Evolutionary conservation across 495 filamentous ascomycete genomes (phyloP).

Genomic region (Cercophora samala): DNA sequence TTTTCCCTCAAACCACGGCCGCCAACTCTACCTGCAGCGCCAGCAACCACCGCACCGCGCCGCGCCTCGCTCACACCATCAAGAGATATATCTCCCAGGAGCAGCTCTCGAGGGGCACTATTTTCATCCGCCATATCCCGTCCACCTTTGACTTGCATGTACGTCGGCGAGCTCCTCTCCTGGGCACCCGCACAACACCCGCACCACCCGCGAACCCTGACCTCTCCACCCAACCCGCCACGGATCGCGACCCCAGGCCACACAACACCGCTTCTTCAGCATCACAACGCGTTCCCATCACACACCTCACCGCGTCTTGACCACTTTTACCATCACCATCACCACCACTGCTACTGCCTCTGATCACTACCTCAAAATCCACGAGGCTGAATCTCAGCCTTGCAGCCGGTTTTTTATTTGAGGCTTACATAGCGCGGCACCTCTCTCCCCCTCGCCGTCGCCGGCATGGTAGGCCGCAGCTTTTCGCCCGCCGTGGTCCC

Average conservation of each 20-base stretch:
- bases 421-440: constrained; percentile 23
- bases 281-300: constrained; percentile 29
- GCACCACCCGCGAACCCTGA: constrained; percentile 22
- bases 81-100: constrained; percentile 4
- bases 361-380: constrained; percentile 13
- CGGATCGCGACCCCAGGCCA: constrained; percentile 32
- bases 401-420: constrained; percentile 28
- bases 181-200: constrained; percentile 22
- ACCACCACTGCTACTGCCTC: neutral
- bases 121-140: constrained; percentile 3
- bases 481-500: constrained; percentile 4
- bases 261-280: constrained; percentile 28
- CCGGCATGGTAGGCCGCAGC: constrained; percentile 31
- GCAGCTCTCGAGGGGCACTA: neutral
- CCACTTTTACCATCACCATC: constrained; percentile 10
- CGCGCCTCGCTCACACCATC: neutral
- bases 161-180: constrained; percentile 13
- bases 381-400: constrained; percentile 24
- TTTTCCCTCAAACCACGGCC: neutral
- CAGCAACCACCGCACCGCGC: neutral
- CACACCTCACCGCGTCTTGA: constrained; percentile 16
- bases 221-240: constrained; percentile 34
- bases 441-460: neutral
- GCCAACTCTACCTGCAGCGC: neutral
- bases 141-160: constrained; percentile 19